Base-by-base conservation (phyloP, 768 basidiomycete species). In the Amylocystis lapponica region DNA sequence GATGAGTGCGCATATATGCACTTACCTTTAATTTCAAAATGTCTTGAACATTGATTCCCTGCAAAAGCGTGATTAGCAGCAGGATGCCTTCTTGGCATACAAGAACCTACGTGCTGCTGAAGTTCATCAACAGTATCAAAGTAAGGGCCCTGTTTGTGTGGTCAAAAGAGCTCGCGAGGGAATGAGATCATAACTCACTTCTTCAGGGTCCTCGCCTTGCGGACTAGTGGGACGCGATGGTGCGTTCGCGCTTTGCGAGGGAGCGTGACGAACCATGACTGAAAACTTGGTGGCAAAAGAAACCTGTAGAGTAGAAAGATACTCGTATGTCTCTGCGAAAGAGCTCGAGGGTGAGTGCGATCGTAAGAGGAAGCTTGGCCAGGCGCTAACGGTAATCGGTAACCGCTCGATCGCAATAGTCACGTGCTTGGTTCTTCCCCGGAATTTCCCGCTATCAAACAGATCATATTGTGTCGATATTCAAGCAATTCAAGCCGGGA, bases 41-140 rank as follows among this genome's bases (percentile, higher is more conserved):
- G 59, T 97, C 94, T 69, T 95, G 91, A 21, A 92, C 82, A 51
- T 93, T 95, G 62, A 95, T 94, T 12, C 93, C 92, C 92, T 95
- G 52, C 7, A 30, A 21, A 41, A 26, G 34, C 34, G 4, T 1
- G 20, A 33, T 31, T 16, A 45, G 33, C 31, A 41, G 21, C 46
- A 11, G 23, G 17, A 2, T 33, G 17, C 14, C 20, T 9, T 16
- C 19, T 4, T 20, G 11, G n/a, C 8, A 30, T 5, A 6, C 11
- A 14, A 30, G 9, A 10, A 41, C 74, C 23, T 53, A 83, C 87
- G 58, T 90, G 83, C 51, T 86, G 81, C 56, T 90, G 87, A 12
- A 90, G 79, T 50, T 89, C 87, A 53, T 90, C 87, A n/a, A 90
- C 75, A 17, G 67, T 79, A 55, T 88, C 86, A 52, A 89, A 90